Percentiles rank a stretch among this genome's conserved stretches.
Conservation (phyloP, 495 filamentous ascomycete species). For the Aspergillus homomorphus region DNA sequence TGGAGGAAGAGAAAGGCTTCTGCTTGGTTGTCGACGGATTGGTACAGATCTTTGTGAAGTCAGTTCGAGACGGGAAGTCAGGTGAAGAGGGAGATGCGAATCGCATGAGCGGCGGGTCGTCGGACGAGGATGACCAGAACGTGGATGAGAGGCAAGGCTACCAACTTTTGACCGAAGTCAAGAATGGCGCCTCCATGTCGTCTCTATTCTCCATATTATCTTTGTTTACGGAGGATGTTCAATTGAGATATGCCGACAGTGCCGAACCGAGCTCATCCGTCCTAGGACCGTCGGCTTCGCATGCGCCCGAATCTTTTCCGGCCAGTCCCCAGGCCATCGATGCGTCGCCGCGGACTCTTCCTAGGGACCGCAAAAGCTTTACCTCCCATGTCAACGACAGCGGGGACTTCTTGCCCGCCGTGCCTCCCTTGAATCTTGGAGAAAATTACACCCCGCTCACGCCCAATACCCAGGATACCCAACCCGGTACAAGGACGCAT, state of each 20-base stretch:
- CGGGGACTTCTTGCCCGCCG: slow-evolving; percentile 42
- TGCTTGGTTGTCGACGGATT: slow-evolving; percentile 95
- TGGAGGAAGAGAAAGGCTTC: slow-evolving; percentile 97
- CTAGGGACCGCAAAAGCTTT: slow-evolving; percentile 21
- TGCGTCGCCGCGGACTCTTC: slow-evolving; percentile 29
- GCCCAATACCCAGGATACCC: slow-evolving; percentile 10
- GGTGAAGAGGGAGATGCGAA: slow-evolving; percentile 23
- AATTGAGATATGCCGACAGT: slow-evolving; percentile 59
- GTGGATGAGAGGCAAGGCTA: slow-evolving; percentile 70
- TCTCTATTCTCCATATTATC: slow-evolving; percentile 96
- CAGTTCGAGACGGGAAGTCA: slow-evolving; percentile 56
- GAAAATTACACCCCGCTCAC: slow-evolving; percentile 31
- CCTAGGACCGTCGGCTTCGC: slow-evolving; percentile 27
- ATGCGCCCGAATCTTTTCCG: slow-evolving; percentile 45
- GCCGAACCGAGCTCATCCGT: slow-evolving; percentile 44
- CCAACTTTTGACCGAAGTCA: slow-evolving; percentile 93
- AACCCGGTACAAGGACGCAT: slow-evolving; percentile 15
- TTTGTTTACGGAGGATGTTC: slow-evolving; percentile 92
- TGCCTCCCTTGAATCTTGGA: slow-evolving; percentile 76
- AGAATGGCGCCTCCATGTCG: slow-evolving; percentile 98
- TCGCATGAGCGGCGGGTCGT: slow-evolving; percentile 35
- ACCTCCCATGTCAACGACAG: slow-evolving; percentile 18
- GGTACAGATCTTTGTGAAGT: slow-evolving; percentile 98
- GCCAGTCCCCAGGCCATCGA: slow-evolving; percentile 40
- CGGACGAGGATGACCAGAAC: slow-evolving; percentile 64